These are phyloP conservation scores for Macadamia tetraphylla DNA, from an alignment of 164 flowering plant species.

Conservation along the genomic window DNA sequence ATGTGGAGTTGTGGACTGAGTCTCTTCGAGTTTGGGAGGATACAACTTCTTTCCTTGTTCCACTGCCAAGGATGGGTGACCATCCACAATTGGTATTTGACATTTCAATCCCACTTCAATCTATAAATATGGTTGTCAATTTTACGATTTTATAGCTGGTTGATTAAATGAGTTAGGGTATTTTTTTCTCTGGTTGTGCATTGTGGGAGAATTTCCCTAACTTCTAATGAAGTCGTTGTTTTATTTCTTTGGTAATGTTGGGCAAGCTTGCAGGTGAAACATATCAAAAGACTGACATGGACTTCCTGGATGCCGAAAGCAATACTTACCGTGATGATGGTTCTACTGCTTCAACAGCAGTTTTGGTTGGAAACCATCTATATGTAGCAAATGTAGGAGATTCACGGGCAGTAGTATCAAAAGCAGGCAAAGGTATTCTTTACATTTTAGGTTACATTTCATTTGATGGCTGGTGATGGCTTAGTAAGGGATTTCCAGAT, in stretches of 20 bases:
- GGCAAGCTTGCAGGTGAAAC: constrained; percentile 62
- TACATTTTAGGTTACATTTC: neutral
- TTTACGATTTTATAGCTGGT: neutral
- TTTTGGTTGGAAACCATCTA: constrained; percentile 76
- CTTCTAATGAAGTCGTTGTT: neutral
- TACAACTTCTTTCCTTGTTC: too few relatives aligned
- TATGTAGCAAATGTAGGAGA: constrained; percentile 99
- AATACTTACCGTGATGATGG: constrained; percentile 94
- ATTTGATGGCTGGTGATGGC: neutral
- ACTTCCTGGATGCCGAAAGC: constrained; percentile 78
- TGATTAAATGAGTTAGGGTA: neutral
- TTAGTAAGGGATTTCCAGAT: neutral
- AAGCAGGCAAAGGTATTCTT: constrained; percentile 73
- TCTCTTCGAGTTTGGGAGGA: too few relatives aligned
- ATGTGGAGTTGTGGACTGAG: too few relatives aligned
- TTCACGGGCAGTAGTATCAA: constrained; percentile 86
- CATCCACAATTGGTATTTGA: too few relatives aligned
- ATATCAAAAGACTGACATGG: constrained; percentile 69
- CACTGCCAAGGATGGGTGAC: too few relatives aligned
- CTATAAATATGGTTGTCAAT: neutral
- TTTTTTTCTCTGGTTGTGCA: neutral
- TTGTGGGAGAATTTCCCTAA: neutral
- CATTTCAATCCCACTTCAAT: too few relatives aligned
- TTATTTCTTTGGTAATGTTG: constrained; percentile 12
- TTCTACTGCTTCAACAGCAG: constrained; percentile 96